Percentiles rank a stretch among this genome's conserved stretches.
Evolutionary conservation across 805 yeast genomes (phyloP).

Genomic region (Pichia nakasei): DNA sequence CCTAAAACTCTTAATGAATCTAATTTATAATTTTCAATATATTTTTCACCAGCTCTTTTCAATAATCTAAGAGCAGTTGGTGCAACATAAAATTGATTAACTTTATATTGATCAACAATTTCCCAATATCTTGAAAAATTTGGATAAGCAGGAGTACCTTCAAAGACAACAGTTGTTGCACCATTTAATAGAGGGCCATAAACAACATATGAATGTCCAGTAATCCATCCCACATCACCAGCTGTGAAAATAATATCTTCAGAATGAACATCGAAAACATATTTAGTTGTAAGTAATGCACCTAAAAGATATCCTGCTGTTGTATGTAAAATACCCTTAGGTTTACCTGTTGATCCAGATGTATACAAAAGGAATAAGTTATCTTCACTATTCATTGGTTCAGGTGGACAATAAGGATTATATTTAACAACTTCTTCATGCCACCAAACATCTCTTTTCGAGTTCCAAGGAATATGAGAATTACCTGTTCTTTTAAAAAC

Average conservation of each 20-base stretch:
- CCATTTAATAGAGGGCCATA: conserved; percentile 76
- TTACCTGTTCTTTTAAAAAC: conserved; percentile 71
- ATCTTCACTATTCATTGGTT: conserved; percentile 70
- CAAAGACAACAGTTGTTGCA: conserved; percentile 71
- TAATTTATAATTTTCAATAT: conserved; percentile 53
- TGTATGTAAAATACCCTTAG: conserved; percentile 77
- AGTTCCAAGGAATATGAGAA: conserved; percentile 38
- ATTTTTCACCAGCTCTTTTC: conserved; percentile 64
- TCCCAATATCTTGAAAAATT: conserved; percentile 74
- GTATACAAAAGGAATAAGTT: conserved; percentile 75
- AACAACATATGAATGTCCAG: conserved; percentile 78
- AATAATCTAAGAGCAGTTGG: conserved; percentile 75
- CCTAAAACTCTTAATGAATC: conserved; percentile 62
- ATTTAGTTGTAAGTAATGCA: conserved; percentile 65
- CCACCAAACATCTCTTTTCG: conserved; percentile 70
- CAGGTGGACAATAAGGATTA: conserved; percentile 64
- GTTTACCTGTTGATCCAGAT: conserved; percentile 83
- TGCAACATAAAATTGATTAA: conserved; percentile 75
- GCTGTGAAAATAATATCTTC: conserved; percentile 76
- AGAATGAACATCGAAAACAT: conserved; percentile 66
- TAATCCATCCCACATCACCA: conserved; percentile 89
- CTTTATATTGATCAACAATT: conserved; percentile 61
- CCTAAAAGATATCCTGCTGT: conserved; percentile 75
- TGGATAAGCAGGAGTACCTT: conserved; percentile 85
- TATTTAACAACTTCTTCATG: conserved; percentile 58